A percentile compares a stretch with the other conserved stretches of the same genome.
These are phyloP conservation scores for Penicillium argentinense DNA, from an alignment of 495 filamentous ascomycete species.

Conservation along the genomic window DNA sequence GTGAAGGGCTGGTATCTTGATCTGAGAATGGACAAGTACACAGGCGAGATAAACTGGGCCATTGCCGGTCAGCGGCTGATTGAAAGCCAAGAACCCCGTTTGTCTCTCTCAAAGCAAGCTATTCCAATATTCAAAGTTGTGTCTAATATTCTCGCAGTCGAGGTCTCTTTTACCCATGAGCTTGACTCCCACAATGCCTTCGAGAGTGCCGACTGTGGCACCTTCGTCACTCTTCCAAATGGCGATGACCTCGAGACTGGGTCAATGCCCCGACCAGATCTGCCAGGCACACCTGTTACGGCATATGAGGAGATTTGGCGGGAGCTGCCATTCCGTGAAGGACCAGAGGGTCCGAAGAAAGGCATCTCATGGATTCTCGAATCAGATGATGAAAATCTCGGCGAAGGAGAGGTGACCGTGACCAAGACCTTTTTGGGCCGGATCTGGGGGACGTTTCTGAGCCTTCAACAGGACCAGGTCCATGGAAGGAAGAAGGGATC, in stretches of 20 bases:
- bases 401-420: conserved; percentile 25
- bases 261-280: conserved; percentile 39
- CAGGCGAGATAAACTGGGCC: conserved; percentile 39
- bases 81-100: conserved; percentile 31
- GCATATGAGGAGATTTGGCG: conserved; percentile 45
- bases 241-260: conserved; percentile 44
- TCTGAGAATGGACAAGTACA: conserved; percentile 37
- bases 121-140: background rate
- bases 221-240: conserved; percentile 37
- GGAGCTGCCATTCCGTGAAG: conserved; percentile 28
- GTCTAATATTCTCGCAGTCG: conserved; percentile 16
- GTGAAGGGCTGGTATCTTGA: conserved; percentile 46
- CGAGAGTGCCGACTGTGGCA: conserved; percentile 38
- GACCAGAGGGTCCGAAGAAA: conserved; percentile 18
- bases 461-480: conserved; percentile 32
- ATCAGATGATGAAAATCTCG: conserved; percentile 18
- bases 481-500: conserved; percentile 12
- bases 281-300: conserved; percentile 31
- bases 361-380: conserved; percentile 41
- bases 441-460: conserved; percentile 39
- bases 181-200: conserved; percentile 42
- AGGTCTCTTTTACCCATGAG: conserved; percentile 41
- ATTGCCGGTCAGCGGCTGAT: conserved; percentile 40
- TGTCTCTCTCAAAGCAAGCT: background rate
- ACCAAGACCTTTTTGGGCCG: conserved; percentile 37